phyloP scores from a whole-genome alignment of 106 monocot species.

The Alisma plantagoaquatica region DNA sequence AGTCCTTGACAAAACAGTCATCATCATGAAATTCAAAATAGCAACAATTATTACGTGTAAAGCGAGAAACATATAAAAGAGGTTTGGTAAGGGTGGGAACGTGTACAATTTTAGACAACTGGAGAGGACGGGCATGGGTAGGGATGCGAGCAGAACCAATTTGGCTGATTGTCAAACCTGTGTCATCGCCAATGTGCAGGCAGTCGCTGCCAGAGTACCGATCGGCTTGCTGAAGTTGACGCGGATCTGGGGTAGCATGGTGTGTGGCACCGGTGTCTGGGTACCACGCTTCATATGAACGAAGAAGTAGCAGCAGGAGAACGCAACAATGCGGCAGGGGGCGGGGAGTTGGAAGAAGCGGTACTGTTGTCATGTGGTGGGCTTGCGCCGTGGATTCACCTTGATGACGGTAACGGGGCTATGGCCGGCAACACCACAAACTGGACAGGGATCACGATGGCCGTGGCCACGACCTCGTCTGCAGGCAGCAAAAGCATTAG shows the following conservation, averaged over 20 bases:
- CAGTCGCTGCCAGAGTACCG: background rate
- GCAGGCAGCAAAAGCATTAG: no score
- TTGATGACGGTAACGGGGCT: no score
- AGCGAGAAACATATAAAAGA: background rate
- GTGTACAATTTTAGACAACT: background rate
- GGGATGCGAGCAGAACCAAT: background rate
- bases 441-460: no score
- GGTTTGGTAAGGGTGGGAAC: background rate
- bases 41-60: background rate
- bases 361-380: no score
- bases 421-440: no score
- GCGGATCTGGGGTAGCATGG: background rate
- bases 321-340: no score
- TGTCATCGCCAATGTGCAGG: background rate
- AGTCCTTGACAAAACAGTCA: background rate
- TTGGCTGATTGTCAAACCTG: constrained; percentile 3
- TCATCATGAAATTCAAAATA: constrained; percentile 2
- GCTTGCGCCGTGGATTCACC: no score
- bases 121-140: background rate
- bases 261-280: constrained; percentile 3
- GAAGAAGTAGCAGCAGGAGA: no score
- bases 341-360: no score
- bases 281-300: constrained; percentile 4
- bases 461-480: no score
- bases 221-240: background rate